Conservation (phyloP, 257 asterid species). For the Penstemon barbatus region DNA sequence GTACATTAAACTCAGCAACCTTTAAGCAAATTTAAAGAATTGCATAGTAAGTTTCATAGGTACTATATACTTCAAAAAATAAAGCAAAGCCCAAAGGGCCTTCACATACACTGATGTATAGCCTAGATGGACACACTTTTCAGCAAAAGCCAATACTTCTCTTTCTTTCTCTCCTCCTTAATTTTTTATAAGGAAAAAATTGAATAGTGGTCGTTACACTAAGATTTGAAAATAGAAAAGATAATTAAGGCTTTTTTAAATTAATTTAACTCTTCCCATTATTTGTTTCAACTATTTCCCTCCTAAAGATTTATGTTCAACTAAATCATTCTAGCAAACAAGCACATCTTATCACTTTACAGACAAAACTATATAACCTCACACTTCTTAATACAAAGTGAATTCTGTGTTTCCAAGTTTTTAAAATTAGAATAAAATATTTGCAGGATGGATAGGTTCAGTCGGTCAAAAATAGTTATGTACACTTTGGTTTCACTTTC, state of each 20-base stretch:
- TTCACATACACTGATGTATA: conserved; percentile 11
- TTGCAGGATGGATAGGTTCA: background rate
- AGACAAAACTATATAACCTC: background rate
- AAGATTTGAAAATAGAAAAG: conserved; percentile 7
- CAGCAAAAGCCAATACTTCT: conserved; percentile 6
- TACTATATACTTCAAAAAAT: conserved; percentile 20
- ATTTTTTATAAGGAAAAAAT: background rate
- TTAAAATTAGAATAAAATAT: background rate
- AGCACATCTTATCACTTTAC: conserved; percentile 3
- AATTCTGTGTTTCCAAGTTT: conserved; percentile 14
- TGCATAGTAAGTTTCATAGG: conserved; percentile 32
- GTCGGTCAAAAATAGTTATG: background rate
- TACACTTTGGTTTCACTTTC: conserved; percentile 1
- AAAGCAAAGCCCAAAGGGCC: conserved; percentile 1
- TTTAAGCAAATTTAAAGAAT: conserved; percentile 46
- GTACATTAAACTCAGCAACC: conserved; percentile 93
- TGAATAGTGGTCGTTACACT: conserved; percentile 6
- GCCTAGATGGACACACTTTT: conserved; percentile 11
- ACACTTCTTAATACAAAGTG: background rate
- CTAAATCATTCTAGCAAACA: conserved; percentile 15
- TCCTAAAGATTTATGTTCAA: background rate
- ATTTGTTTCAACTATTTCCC: background rate
- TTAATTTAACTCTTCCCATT: conserved; percentile 10
- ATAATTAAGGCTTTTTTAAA: background rate
- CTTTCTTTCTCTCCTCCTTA: background rate